Evolutionary conservation across 2,329 filamentous ascomycete genomes (phyloP), one percentile per base, ranked within the genome.

Genomic region (Nigrograna mackinnonii): DNA sequence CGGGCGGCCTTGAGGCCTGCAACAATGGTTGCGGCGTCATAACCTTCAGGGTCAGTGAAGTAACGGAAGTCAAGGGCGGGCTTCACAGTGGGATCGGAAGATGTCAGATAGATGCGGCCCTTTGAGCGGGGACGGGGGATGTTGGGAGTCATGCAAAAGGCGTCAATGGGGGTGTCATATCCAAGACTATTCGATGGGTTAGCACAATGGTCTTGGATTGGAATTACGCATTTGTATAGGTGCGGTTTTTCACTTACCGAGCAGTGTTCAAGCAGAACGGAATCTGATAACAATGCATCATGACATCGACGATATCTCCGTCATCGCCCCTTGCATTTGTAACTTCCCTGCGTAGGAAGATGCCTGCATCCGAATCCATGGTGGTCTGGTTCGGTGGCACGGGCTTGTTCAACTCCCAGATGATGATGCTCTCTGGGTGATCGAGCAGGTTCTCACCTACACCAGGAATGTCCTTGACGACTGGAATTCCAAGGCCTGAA

Each of bases 261-360:
- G 79, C 74, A 2, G 90, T 96, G 79, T 95, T 95, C 55, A 91
- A 82, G 49, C 85, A 88, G 73, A 95, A 95, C 40, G 90, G 90
- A 55, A 95, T 95, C 72, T 95, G 91, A 76, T 95, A 95, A 80
- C 90, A 95, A 75, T 95, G 90, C 87, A 94, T 94, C 91, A 95
- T 95, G 60, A 95, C 74, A 63, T 96, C 91, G 50, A 87, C 87
- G 41, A 88, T 85, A 48, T 87, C 80, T 39, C 86, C 86, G 56
- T 95, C 89, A 2, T 74, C 73, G 43, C 80, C 80, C 3, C 78
- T 80, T 2, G 89, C 87, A 61, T 91, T 84, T 56, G 82, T 76
- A 12, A 77, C 66, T 69, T 95, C 84, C 46, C 89, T 87, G 49
- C 90, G 88, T 43, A 95, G 77, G 79, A 95, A 95, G 63, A 94